A percentile compares a stretch with the other conserved stretches of the same genome.
Evolutionary conservation across 768 basidiomycete species (phyloP).

Genomic region (Leccinum subtestaceum): DNA sequence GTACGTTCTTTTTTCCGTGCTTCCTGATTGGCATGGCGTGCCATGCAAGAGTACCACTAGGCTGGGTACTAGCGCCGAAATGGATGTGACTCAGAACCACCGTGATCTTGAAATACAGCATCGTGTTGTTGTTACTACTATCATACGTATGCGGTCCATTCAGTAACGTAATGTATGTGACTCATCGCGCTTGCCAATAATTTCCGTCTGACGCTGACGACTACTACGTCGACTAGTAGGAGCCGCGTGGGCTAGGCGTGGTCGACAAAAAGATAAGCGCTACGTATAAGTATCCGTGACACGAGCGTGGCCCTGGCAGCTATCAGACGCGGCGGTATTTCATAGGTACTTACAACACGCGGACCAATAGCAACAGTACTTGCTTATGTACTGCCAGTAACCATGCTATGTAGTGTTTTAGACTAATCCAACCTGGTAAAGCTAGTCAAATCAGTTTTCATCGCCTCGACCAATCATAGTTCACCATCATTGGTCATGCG

Average conservation of each 20-base stretch:
- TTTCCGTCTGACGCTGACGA: background rate
- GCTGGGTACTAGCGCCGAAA: background rate
- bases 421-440: background rate
- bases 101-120: background rate
- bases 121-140: background rate
- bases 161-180: background rate
- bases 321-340: background rate
- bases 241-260: background rate
- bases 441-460: background rate
- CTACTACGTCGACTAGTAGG: too few relatives aligned
- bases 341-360: background rate
- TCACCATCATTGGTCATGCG: background rate
- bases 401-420: too few relatives aligned
- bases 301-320: too few relatives aligned
- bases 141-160: background rate
- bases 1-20: background rate
- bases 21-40: background rate
- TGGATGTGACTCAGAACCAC: background rate
- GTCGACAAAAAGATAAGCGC: background rate
- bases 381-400: background rate
- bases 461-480: background rate
- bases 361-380: background rate
- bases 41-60: background rate
- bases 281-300: background rate
- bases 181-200: background rate